Percentiles rank a stretch among this genome's conserved stretches.
phyloP scores from a whole-genome alignment of 805 yeast genomes.

The Saccharomycopsis oosterbeekiorum region DNA sequence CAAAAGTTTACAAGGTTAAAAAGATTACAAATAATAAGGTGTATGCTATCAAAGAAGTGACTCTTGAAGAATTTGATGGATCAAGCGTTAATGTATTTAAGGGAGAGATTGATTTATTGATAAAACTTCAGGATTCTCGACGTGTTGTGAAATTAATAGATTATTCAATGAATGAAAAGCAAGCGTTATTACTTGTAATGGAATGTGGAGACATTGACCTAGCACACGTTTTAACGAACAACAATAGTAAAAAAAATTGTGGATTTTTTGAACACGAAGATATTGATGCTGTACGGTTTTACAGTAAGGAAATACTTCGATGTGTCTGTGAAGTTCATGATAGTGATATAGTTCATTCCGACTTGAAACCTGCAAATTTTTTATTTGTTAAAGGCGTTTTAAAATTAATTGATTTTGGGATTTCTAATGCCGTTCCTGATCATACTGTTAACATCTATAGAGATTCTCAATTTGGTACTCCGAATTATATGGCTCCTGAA shows the following conservation, averaged over 20 bases:
- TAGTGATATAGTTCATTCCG: slow-evolving; percentile 78
- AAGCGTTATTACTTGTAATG: slow-evolving; percentile 68
- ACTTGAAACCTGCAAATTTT: slow-evolving; percentile 63
- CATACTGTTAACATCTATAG: slow-evolving; percentile 85
- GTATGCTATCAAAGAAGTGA: slow-evolving; percentile 75
- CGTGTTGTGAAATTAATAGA: slow-evolving; percentile 76
- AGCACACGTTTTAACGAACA: slow-evolving; percentile 59
- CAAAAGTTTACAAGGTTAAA: slow-evolving; percentile 78
- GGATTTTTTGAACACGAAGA: slow-evolving; percentile 32
- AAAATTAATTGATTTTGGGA: slow-evolving; percentile 91
- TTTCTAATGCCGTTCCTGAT: slow-evolving; percentile 89
- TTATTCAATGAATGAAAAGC: slow-evolving; percentile 48
- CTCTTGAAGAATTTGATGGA: slow-evolving; percentile 73
- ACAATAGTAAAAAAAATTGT: slow-evolving; percentile 34
- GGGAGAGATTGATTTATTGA: slow-evolving; percentile 77
- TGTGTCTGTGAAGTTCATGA: slow-evolving; percentile 86
- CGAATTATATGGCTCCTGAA: slow-evolving; percentile 97
- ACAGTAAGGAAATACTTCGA: slow-evolving; percentile 64
- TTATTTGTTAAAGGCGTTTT: slow-evolving; percentile 73
- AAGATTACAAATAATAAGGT: slow-evolving; percentile 38
- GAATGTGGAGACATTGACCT: slow-evolving; percentile 92
- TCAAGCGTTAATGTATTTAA: slow-evolving; percentile 67
- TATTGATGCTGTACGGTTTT: slow-evolving; percentile 67
- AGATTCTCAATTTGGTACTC: slow-evolving; percentile 89
- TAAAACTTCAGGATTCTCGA: slow-evolving; percentile 45